Base-by-base conservation (phyloP, 371 early-diverging fungal genomes). In the Mortierella sp. region DNA sequence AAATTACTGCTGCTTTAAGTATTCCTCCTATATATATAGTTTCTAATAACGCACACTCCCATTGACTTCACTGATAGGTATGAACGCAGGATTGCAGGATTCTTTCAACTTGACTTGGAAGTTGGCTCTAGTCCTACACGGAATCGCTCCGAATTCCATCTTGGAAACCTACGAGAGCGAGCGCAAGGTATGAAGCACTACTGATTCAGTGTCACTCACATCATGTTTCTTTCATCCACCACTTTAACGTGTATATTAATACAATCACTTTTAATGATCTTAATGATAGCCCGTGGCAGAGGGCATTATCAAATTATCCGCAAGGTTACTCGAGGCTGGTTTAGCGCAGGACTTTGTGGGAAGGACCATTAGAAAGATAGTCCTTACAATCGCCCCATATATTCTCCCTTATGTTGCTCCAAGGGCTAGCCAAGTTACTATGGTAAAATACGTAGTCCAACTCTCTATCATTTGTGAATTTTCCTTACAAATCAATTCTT, bases 31-130 rank as follows among this genome's bases (percentile, higher is more conserved):
- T 26, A 28, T 57, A 28, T 22, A 14, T 14, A 47, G 20, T 30
- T 18, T 14, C n/a, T 35, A n/a, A 20, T 43, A 30, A n/a, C 22
- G 3, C n/a, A 1, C 24, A 3, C 16, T 24, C n/a, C 24, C 5
- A 1, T 4, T 24, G 11, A 51, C 26, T n/a, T 49, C 30, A 43
- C 18, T 30, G 22, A 8, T 59, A 80, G 81, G 81, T 5, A 81
- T 81, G 83, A 81, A 81, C 62, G 52, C 54, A 5, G 83, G 83
- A 18, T 52, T 81, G 14, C 83, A 81, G 30, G 83, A 81, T 26
- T 72, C 83, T 20, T 63, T 58, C 70, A 81, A 81, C 47, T 37
- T 81, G 64, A 43, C 73, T 24, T 81, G 83, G 83, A 81, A 81
- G 62, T 28, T 81, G 39, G 83, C 76, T 3, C 54, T 75, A 0